Base-by-base conservation (phyloP, 2,329 filamentous ascomycete species). In the Fusarium chaquense region DNA sequence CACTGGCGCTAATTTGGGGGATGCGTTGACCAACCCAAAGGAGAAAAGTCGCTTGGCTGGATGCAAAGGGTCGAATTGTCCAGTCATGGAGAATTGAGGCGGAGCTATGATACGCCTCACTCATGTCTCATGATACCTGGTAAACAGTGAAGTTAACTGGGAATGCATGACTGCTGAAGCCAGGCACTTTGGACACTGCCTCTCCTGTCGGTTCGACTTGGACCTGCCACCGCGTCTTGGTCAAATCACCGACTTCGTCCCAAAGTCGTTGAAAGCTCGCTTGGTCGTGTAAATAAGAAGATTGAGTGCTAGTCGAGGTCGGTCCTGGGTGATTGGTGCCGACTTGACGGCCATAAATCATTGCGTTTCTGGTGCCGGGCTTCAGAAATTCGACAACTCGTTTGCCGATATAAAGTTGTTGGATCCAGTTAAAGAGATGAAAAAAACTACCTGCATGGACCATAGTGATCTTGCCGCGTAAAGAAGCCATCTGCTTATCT, bases 271-370 rank as follows among this genome's bases (percentile, higher is more conserved):
- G 83, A 76, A 87, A 89, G 58, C 81, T 86, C 10, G 76, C 73
- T 35, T 81, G 78, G 64, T 85, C 81, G 71, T 88, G 86, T 2
- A 86, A 75, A 66, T 83, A 87, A 10, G 79, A 76, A 20, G 76
- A 77, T 61, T 69, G 70, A 30, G 62, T 58, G 51, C 65, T 64
- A 20, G 62, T 67, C 8, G 70, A 58, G 8, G 65, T 53, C 16
- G 69, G 64, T 52, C 77, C 64, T 35, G 76, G 63, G 58, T 75
- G 58, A 59, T 72, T 57, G 16, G 77, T 81, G 40, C 85, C 84
- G 32, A 86, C 79, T 33, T 88, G 85, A 15, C 83, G 80, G 33
- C 86, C 86, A 54, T 86, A 82, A 32, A 89, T 82, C 71, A 86
- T 76, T 15, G 76, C 82, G 47, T 84, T 81, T 33, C 70, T 79